A percentile compares a stretch with the other conserved stretches of the same genome.
Conservation (phyloP, 495 filamentous ascomycete genomes). For the Lasiosphaeria miniovina region DNA sequence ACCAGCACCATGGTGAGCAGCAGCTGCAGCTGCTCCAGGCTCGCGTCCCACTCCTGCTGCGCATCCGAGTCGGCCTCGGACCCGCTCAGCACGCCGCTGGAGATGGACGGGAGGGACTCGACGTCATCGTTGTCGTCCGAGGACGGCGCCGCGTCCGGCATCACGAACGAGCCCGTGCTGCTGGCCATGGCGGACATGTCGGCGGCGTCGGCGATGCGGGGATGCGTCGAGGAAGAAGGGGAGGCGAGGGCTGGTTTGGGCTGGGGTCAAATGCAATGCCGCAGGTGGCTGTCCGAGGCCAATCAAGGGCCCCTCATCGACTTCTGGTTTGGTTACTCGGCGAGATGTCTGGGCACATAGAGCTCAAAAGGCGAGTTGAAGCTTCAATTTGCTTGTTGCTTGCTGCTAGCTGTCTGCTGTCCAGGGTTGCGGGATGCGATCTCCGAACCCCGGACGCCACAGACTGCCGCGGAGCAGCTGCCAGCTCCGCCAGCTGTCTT, state of each 20-base stretch:
- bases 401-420: background rate
- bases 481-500: constrained; percentile 10
- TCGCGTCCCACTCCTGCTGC: constrained; percentile 90
- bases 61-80: constrained; percentile 70
- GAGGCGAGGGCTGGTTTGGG: background rate
- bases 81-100: constrained; percentile 57
- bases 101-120: constrained; percentile 74
- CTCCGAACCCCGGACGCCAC: background rate
- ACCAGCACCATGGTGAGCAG: constrained; percentile 90
- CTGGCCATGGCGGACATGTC: constrained; percentile 22
- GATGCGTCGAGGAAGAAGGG: background rate
- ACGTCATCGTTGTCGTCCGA: constrained; percentile 63
- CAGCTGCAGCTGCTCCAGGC: constrained; percentile 87
- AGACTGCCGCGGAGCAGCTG: constrained; percentile 13
- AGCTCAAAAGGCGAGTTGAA: background rate
- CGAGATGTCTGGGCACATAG: background rate
- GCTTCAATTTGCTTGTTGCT: background rate
- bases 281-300: constrained; percentile 5
- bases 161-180: constrained; percentile 39
- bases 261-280: background rate
- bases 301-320: constrained; percentile 13
- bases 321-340: background rate
- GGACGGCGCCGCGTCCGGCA: constrained; percentile 38
- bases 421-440: background rate
- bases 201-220: background rate